Evolutionary conservation across 2,329 filamentous ascomycete genomes (phyloP), one percentile per base, ranked within the genome.

Genomic region (Penicillium sp.): DNA sequence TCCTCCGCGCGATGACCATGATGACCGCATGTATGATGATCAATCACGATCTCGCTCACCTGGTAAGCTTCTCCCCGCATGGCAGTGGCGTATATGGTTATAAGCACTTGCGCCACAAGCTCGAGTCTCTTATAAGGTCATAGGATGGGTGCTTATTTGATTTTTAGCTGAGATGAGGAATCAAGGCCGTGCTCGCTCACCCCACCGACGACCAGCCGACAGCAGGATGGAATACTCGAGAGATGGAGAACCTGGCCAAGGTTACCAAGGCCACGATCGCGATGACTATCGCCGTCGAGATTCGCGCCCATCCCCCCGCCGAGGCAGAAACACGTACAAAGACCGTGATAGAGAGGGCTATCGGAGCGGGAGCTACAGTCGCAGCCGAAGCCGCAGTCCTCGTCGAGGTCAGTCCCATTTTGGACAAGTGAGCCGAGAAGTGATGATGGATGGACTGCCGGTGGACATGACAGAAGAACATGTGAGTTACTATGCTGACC

Each of bases 381-480:
- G 61, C 39, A 77, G 72, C 34, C 66, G 62, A 36, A 76, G 70
- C 38, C 69, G 71, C 41, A 69, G 70, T 46, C 68, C 64, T 41
- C 70, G 70, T n/a, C 70, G 72, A 57, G 64, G 70, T 48, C 71
- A 70, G 53, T 64, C 73, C 36, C 65, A 71, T 47, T 69, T 68
- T 60, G 75, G 72, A 26, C 71, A 70, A 41, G 76, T 79, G 50
- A 80, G 76, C 58, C 73, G 73, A 61, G 78, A 80, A 63, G 68
- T 80, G 16, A 79, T 79, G 67, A 74, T 80, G 72, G 78, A 79
- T 61, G 77, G 77, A 44, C 64, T 80, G 49, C 77, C 76, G 41
- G 65, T 74, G 59, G 75, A 79, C 55, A 78, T 80, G 73, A 70
- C 68, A 60, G 77, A 80, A 73, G 75, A 79, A 65, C 76, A 80